Evolutionary conservation across 305 asterid species (phyloP).

Genomic region (Solanum hybrid): DNA sequence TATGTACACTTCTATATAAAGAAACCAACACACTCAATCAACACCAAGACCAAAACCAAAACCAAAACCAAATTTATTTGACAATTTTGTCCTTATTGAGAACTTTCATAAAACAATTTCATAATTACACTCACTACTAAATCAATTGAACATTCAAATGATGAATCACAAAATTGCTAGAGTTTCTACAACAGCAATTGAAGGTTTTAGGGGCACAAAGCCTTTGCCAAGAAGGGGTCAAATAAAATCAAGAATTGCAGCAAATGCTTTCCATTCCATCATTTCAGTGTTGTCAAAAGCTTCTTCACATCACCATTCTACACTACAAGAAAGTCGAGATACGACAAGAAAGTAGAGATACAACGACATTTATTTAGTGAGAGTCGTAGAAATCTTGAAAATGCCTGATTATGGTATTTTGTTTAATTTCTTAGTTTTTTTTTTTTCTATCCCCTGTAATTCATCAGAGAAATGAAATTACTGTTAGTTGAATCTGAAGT

Average conservation of each 20-base stretch:
- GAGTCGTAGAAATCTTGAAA: neutral
- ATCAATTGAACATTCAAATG: neutral
- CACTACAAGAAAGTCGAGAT: neutral
- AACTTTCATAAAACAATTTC: neutral
- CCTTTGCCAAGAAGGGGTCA: slow-evolving; percentile 30
- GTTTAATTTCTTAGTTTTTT: neutral
- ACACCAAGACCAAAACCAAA: neutral
- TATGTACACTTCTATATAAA: slow-evolving; percentile 8
- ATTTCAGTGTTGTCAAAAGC: slow-evolving; percentile 18
- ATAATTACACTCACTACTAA: neutral
- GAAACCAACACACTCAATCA: neutral
- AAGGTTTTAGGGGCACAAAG: neutral
- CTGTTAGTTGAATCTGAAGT: neutral
- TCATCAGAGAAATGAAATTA: neutral
- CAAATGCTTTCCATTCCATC: slow-evolving; percentile 22
- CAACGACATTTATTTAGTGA: neutral
- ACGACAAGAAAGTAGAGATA: neutral
- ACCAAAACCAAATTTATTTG: neutral
- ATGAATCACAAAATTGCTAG: slow-evolving; percentile 16
- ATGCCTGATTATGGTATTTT: neutral
- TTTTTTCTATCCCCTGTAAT: neutral
- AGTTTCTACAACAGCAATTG: neutral
- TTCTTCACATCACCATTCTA: slow-evolving; percentile 13
- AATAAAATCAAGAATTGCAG: slow-evolving; percentile 28
- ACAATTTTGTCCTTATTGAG: neutral